Evolutionary conservation across 305 asterid genomes (phyloP), one percentile per base, ranked within the genome.

Genomic region (Solanum hybrid): DNA sequence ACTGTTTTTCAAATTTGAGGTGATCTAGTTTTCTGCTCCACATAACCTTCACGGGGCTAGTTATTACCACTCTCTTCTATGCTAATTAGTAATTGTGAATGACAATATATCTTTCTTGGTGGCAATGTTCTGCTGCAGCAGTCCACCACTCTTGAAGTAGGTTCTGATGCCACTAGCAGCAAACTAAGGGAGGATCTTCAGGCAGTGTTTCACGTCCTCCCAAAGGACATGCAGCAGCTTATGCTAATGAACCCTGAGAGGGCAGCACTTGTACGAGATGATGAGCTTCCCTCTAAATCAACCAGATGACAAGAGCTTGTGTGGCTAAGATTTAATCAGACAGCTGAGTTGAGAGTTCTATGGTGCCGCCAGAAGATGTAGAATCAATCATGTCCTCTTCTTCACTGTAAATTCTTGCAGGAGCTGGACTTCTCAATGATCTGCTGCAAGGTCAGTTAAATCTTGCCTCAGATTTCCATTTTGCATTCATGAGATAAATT

Each of bases 171-270:
- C 80, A 94, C 94, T 72, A 92, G 96, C 93, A 61, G 88, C 92
- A 97, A 97, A 92, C 79, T 97, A 93, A 96, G 93, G 95, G 93
- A 92, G 89, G 99, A 97, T 94, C 94, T 97, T 92, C 95, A 90
- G 87, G 91, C 93, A 26, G 96, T 97, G 90, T 97, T 93, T 90
- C 93, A 87, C 77, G 93, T 95, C 89, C 96, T 97, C 32, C 96
- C 99, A 0, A 92, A 92, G 91, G 99, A 97, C 90, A 68, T 96
- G 92, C 99, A 96, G 86, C 95, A 96, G 93, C 99, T 96, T 90
- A 93, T 97, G 86, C 92, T 95, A 85, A 95, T 95, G 97, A 97
- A 95, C 87, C 98, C 99, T 6, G 94, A 92, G 72, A 94, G 94
- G 90, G 96, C 97, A 31, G 92, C 93, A 85, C 98, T 97, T 89